Conservation (phyloP, 2,329 filamentous ascomycete species). For the Verticillium tricorpus region DNA sequence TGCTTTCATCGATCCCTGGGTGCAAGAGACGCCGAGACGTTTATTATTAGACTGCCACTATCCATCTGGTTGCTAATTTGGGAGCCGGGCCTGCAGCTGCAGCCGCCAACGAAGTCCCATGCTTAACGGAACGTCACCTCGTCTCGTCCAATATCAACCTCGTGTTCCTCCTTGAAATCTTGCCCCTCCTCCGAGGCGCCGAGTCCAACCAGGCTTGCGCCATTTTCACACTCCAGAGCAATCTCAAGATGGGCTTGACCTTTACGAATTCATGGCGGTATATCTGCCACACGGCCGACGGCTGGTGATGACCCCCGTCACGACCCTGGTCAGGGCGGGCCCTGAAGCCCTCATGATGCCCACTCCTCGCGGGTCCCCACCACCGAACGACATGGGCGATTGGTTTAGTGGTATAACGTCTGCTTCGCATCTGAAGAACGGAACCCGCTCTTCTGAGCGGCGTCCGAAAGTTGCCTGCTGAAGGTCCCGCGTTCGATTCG, state of each 20-base stretch:
- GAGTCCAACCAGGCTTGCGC: not conserved
- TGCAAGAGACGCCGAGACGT: not conserved
- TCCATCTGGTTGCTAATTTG: slow-evolving; percentile 28
- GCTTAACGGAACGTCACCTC: slow-evolving; percentile 27
- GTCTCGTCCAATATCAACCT: not conserved
- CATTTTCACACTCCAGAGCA: not conserved
- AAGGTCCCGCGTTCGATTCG: not conserved
- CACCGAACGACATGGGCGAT: not conserved
- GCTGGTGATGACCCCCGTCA: not conserved
- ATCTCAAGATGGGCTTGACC: not conserved
- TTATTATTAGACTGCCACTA: slow-evolving; percentile 25
- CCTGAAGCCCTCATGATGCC: not conserved
- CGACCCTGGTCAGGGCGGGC: not conserved
- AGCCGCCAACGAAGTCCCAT: slow-evolving; percentile 18
- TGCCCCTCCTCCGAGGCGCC: not conserved
- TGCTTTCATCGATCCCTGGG: not conserved
- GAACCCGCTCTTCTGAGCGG: not conserved
- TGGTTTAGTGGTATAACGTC: not conserved
- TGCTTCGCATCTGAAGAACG: not conserved
- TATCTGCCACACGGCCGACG: not conserved
- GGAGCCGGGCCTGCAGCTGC: slow-evolving; percentile 28
- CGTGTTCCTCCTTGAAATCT: not conserved
- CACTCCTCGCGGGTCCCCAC: not conserved
- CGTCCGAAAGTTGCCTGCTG: not conserved
- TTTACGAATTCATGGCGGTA: not conserved